Percentiles rank a stretch among this genome's conserved stretches.
Conservation (phyloP, 2,329 filamentous ascomycete genomes). For the Aspergillus sp. region DNA sequence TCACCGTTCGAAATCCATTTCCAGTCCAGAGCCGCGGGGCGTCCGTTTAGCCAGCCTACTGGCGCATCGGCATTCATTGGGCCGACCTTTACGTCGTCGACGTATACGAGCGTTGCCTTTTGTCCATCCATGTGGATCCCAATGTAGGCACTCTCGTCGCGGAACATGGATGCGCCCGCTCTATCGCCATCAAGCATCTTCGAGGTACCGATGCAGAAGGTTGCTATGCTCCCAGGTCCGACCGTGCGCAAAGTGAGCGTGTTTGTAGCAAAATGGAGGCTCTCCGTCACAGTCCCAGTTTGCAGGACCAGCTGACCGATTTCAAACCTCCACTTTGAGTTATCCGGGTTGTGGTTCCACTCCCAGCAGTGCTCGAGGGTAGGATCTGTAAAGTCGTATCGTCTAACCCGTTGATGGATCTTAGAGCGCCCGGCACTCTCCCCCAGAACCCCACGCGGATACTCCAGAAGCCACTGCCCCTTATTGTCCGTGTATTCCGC, state of each 20-base stretch:
- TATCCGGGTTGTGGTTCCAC: not conserved
- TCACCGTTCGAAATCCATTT: not conserved
- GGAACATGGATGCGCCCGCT: not conserved
- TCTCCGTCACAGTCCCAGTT: not conserved
- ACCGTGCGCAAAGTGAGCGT: not conserved
- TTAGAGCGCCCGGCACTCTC: not conserved
- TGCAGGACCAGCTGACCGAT: not conserved
- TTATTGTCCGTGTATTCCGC: not conserved
- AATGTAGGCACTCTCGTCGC: not conserved
- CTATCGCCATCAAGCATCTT: not conserved
- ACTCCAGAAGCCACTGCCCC: not conserved
- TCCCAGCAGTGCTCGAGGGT: not conserved
- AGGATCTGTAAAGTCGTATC: not conserved
- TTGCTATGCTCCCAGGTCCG: not conserved
- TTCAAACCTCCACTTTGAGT: not conserved
- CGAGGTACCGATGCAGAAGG: not conserved
- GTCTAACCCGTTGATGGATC: not conserved
- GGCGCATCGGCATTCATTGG: not conserved
- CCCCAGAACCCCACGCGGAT: not conserved
- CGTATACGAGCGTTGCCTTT: not conserved
- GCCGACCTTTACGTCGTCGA: not conserved
- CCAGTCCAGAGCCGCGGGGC: not conserved
- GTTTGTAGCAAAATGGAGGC: not conserved
- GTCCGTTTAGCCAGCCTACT: not conserved
- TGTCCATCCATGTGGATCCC: not conserved